A percentile compares a stretch with the other conserved stretches of the same genome.
phyloP scores from a whole-genome alignment of 768 basidiomycete species.

The Suillus americanus region DNA sequence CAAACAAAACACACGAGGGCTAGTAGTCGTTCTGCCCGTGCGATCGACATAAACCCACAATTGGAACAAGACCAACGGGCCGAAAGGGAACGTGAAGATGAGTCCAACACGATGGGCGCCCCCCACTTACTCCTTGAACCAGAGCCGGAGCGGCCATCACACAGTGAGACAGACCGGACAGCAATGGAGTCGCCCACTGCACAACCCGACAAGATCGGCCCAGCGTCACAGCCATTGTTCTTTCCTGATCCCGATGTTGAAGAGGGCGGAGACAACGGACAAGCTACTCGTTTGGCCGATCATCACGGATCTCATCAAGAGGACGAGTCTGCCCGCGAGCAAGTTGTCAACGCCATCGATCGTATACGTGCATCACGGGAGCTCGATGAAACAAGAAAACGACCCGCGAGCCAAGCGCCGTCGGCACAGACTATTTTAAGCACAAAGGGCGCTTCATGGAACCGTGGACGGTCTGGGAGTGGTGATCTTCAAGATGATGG shows the following conservation, averaged over 20 bases:
- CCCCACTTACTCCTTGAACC: conserved; percentile 13
- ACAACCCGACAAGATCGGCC: conserved; percentile 9
- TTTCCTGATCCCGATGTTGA: conserved; percentile 26
- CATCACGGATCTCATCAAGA: neutral
- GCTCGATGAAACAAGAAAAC: neutral
- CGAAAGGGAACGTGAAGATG: conserved; percentile 1
- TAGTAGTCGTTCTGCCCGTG: neutral
- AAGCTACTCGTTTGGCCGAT: neutral
- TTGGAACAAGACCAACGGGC: neutral
- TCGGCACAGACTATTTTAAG: conserved; percentile 44
- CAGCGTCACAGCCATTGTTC: conserved; percentile 24
- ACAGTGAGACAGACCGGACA: conserved; percentile 17
- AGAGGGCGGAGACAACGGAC: neutral
- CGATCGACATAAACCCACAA: neutral
- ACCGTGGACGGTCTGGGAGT: conserved; percentile 25
- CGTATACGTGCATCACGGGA: neutral
- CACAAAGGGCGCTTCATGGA: conserved; percentile 55
- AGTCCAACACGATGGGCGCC: conserved; percentile 10
- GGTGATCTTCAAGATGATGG: neutral
- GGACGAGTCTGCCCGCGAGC: neutral
- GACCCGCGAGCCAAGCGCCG: conserved; percentile 19
- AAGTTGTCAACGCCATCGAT: conserved; percentile 1
- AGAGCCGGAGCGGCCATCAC: conserved; percentile 4
- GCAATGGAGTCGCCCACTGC: conserved; percentile 6
- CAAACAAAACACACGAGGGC: conserved; percentile 11